phyloP scores from a whole-genome alignment of 495 filamentous ascomycete genomes.

The Penicillium longicatenatum region DNA sequence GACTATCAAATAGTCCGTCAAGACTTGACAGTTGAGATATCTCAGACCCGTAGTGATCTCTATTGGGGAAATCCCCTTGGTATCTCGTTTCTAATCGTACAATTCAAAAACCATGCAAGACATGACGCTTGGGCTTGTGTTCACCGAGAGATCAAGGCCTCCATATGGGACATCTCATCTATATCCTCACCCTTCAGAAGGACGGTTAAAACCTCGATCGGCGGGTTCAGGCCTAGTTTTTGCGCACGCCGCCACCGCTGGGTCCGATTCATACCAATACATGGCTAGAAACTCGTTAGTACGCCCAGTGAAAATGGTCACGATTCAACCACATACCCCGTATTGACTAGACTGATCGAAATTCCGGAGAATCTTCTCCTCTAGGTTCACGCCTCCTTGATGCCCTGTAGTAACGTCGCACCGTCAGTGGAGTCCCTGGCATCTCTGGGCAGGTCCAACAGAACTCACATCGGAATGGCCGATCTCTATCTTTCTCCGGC shows the following conservation, averaged over 20 bases:
- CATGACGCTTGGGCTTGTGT: neutral
- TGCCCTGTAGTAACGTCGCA: conserved; percentile 57
- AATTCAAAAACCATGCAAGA: neutral
- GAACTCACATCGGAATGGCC: conserved; percentile 49
- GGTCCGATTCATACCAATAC: conserved; percentile 77
- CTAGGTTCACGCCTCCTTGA: conserved; percentile 65
- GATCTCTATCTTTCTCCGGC: conserved; percentile 63
- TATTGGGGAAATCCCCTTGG: neutral
- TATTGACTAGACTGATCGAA: conserved; percentile 89
- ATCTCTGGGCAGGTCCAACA: neutral
- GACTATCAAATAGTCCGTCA: too few species aligned
- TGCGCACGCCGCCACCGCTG: conserved; percentile 90
- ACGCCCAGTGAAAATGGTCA: neutral
- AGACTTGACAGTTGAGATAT: too few species aligned
- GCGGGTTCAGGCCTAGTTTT: conserved; percentile 75
- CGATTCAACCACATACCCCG: conserved; percentile 63
- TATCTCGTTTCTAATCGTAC: conserved; percentile 1
- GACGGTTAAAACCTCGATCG: conserved; percentile 88
- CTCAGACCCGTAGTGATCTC: too few species aligned
- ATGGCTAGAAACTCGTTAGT: conserved; percentile 62
- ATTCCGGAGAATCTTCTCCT: conserved; percentile 84
- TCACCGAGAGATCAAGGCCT: conserved; percentile 66
- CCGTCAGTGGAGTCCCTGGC: conserved; percentile 4
- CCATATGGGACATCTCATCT: conserved; percentile 71
- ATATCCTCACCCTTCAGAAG: conserved; percentile 65